Conservation (phyloP, 2,329 filamentous ascomycete genomes). For the Penicillium janthinellum region DNA sequence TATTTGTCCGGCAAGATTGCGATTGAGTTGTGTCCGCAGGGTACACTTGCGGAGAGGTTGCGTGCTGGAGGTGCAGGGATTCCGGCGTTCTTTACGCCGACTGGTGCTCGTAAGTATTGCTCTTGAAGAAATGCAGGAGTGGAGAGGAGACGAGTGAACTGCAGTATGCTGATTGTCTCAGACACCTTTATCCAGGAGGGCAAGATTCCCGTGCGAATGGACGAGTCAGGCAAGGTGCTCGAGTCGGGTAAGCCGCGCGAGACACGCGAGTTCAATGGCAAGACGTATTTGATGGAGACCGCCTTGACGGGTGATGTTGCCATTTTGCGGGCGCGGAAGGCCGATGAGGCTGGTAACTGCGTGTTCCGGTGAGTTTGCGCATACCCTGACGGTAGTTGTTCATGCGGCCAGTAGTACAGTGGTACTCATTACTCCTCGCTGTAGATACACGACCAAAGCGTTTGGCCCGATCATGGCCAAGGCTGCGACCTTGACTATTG, state of each 20-base stretch:
- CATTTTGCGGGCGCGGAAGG: conserved; percentile 75
- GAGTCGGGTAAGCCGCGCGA: conserved; percentile 69
- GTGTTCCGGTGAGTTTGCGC: conserved; percentile 63
- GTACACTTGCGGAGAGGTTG: conserved; percentile 55
- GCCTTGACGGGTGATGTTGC: conserved; percentile 75
- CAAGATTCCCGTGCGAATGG: conserved; percentile 67
- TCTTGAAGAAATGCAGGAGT: not conserved
- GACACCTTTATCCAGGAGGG: conserved; percentile 44
- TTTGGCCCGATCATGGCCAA: conserved; percentile 80
- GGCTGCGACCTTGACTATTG: conserved; percentile 74
- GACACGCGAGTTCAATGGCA: conserved; percentile 71
- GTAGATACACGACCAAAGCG: conserved; percentile 68
- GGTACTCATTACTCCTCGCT: not conserved
- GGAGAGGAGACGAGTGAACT: too few species aligned
- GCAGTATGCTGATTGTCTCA: conserved; percentile 12
- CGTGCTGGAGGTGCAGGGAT: conserved; percentile 74
- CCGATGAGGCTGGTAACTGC: conserved; percentile 75
- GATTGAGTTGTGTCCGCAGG: conserved; percentile 75
- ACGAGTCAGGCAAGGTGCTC: conserved; percentile 80
- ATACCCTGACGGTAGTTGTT: not conserved
- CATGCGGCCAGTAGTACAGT: not conserved
- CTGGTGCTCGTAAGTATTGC: conserved; percentile 61
- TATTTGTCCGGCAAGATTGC: conserved; percentile 74
- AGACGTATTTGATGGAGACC: conserved; percentile 75
- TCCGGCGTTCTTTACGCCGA: conserved; percentile 78